A percentile compares a stretch with the other conserved stretches of the same genome.
phyloP scores from a whole-genome alignment of 805 yeast genomes.

The Candida mattraensis region DNA sequence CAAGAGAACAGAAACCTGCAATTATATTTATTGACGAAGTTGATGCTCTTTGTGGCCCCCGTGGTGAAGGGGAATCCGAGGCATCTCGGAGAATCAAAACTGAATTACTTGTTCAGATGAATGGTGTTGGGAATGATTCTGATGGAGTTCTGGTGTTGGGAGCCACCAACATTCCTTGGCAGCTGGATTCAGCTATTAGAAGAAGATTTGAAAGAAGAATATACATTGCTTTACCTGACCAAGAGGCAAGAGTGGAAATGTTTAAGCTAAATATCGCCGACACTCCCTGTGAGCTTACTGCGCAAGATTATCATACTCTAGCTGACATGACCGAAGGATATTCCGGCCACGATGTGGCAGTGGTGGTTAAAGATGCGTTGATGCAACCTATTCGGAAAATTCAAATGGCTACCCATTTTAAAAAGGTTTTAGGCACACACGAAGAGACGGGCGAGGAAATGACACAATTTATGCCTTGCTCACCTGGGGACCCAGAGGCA shows the following conservation, averaged over 20 bases:
- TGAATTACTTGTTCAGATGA: constrained; percentile 95
- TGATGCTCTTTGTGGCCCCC: constrained; percentile 95
- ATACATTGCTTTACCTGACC: constrained; percentile 92
- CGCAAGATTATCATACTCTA: constrained; percentile 71
- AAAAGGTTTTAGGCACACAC: constrained; percentile 48
- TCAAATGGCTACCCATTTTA: constrained; percentile 95
- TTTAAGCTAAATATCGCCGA: constrained; percentile 90
- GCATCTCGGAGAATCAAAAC: constrained; percentile 96
- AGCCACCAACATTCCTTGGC: constrained; percentile 99
- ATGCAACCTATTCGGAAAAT: constrained; percentile 98
- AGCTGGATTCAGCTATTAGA: constrained; percentile 93
- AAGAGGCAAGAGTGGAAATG: constrained; percentile 90
- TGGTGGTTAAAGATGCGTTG: constrained; percentile 93
- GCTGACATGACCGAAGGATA: constrained; percentile 97
- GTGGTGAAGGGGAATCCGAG: constrained; percentile 98
- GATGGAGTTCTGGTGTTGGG: constrained; percentile 92
- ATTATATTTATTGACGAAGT: constrained; percentile 97
- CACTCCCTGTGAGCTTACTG: constrained; percentile 77
- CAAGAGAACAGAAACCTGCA: constrained; percentile 92
- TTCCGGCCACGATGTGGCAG: constrained; percentile 96
- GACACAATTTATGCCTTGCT: constrained; percentile 79
- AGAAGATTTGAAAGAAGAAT: constrained; percentile 95
- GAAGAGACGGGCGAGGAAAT: constrained; percentile 35
- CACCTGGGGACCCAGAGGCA: constrained; percentile 93
- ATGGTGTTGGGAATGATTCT: constrained; percentile 96